Evolutionary conservation across 805 yeast species (phyloP).

Genomic region (Myxozyma sirexii): DNA sequence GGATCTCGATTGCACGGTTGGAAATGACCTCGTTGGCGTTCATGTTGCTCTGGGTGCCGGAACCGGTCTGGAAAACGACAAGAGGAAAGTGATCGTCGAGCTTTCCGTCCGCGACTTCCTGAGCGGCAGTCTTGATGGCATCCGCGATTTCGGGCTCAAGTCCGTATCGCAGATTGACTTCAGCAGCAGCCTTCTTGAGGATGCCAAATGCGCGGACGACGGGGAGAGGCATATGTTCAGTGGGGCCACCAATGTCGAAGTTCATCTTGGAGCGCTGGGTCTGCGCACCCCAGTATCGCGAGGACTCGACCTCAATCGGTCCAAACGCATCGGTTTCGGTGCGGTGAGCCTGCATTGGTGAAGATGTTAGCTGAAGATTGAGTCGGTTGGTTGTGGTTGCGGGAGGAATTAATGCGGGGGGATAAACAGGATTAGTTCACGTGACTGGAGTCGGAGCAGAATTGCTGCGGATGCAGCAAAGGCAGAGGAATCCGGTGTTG

Average conservation of each 20-base stretch:
- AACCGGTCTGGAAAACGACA: constrained; percentile 98
- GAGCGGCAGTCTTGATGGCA: constrained; percentile 91
- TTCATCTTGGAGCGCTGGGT: constrained; percentile 86
- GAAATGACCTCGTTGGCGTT: constrained; percentile 98
- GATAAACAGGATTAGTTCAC: background rate
- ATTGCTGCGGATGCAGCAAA: too few relatives aligned
- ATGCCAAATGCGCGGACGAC: constrained; percentile 90
- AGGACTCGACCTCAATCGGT: constrained; percentile 84
- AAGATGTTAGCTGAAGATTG: background rate
- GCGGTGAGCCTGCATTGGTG: constrained; percentile 46
- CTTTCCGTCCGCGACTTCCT: constrained; percentile 91
- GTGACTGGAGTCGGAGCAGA: too few relatives aligned
- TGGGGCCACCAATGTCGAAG: constrained; percentile 92
- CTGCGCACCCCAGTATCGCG: constrained; percentile 97
- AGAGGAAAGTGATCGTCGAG: constrained; percentile 93
- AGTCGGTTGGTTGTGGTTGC: background rate
- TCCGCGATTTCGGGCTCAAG: constrained; percentile 80
- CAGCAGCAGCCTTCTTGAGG: constrained; percentile 91
- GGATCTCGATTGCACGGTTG: constrained; percentile 93
- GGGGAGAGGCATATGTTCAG: constrained; percentile 90
- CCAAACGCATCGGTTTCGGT: constrained; percentile 96
- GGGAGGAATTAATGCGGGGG: background rate
- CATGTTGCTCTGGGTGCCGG: constrained; percentile 99
- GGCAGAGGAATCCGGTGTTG: too few relatives aligned
- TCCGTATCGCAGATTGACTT: constrained; percentile 82